phyloP scores from a whole-genome alignment of 345 rosid species.

The Arabis alpina region DNA sequence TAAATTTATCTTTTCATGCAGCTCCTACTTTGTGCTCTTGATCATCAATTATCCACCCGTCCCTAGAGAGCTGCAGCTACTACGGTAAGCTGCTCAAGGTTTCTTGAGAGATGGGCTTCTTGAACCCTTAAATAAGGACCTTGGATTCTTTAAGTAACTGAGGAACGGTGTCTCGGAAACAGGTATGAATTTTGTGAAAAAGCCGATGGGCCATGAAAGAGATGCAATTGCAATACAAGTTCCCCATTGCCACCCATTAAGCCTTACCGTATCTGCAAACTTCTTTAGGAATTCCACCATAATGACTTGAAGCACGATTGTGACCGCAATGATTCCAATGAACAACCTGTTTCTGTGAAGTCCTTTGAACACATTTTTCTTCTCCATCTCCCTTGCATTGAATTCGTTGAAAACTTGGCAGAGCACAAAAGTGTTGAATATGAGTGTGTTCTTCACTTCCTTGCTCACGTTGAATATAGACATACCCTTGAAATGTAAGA shows the following conservation, averaged over 20 bases:
- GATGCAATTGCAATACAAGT: conserved; percentile 56
- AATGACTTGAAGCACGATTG: conserved; percentile 67
- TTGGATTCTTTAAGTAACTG: conserved; percentile 45
- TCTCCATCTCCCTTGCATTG: conserved; percentile 72
- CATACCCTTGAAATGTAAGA: conserved; percentile 61
- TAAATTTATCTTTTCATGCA: not conserved
- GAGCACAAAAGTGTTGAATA: conserved; percentile 66
- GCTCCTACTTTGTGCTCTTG: conserved; percentile 27
- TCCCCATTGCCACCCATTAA: conserved; percentile 60
- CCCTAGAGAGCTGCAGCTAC: conserved; percentile 21
- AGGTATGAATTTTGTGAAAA: conserved; percentile 59
- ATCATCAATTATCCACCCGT: not conserved
- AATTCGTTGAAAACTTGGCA: conserved; percentile 76
- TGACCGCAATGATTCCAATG: conserved; percentile 60
- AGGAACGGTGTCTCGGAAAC: conserved; percentile 57
- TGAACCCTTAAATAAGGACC: conserved; percentile 27
- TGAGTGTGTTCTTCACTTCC: conserved; percentile 56
- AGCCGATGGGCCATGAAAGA: conserved; percentile 68
- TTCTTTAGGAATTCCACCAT: conserved; percentile 68
- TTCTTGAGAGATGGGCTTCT: conserved; percentile 35
- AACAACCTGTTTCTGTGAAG: conserved; percentile 57
- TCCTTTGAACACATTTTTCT: conserved; percentile 66
- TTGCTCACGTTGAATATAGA: conserved; percentile 50
- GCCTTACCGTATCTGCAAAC: conserved; percentile 59
- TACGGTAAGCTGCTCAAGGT: conserved; percentile 33